Evolutionary conservation across 2,329 filamentous ascomycete genomes (phyloP).

Genomic region (Fusarium fracticaudum): DNA sequence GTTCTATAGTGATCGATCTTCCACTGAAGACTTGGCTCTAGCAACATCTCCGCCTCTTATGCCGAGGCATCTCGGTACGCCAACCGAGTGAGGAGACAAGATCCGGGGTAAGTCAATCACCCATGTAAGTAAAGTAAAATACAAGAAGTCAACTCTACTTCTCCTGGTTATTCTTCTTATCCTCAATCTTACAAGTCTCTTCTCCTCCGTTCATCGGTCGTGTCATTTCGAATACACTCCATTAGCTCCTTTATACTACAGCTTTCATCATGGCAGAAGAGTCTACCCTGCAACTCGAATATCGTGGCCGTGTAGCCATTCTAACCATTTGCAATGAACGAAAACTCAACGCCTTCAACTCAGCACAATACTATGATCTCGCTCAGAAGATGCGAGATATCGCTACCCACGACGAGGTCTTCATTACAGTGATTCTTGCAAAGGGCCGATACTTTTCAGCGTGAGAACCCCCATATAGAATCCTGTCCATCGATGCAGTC

Average conservation of each 20-base stretch:
- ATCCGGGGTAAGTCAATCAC: constrained; percentile 11
- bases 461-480: constrained; percentile 59
- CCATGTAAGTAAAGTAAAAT: constrained; percentile 13
- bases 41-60: background rate
- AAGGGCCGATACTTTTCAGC: constrained; percentile 90
- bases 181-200: background rate
- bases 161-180: background rate
- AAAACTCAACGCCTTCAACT: constrained; percentile 86
- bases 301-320: constrained; percentile 64
- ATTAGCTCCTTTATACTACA: background rate
- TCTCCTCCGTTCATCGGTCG: background rate
- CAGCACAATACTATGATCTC: constrained; percentile 80
- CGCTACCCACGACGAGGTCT: constrained; percentile 80
- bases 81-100: constrained; percentile 12
- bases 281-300: constrained; percentile 51
- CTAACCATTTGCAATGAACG: constrained; percentile 86
- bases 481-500: background rate
- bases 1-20: background rate
- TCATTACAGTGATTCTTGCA: constrained; percentile 84
- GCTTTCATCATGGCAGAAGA: constrained; percentile 25
- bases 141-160: constrained; percentile 1
- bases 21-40: background rate
- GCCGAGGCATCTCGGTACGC: constrained; percentile 15
- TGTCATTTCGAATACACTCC: too few relatives aligned
- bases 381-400: constrained; percentile 79